Evolutionary conservation across 1,139 yeast species (phyloP).

Genomic region (Pneumocystis oryctolagi): DNA sequence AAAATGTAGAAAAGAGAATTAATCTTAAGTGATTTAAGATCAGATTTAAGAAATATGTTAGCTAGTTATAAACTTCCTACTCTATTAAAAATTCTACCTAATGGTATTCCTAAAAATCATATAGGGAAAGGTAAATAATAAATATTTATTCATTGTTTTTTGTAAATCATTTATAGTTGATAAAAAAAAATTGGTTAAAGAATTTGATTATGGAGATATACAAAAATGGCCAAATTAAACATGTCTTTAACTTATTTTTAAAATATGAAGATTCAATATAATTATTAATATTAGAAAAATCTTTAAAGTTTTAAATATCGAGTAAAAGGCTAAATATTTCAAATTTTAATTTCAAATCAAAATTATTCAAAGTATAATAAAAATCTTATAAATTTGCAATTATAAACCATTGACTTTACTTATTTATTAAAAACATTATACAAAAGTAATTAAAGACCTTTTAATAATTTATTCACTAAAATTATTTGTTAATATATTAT

Average conservation of each 20-base stretch:
- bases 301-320: no score
- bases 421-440: no score
- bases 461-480: background rate
- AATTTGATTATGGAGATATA: slow-evolving; percentile 10
- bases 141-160: background rate
- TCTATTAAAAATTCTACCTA: slow-evolving; percentile 10
- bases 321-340: background rate
- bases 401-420: background rate
- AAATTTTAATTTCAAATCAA: no score
- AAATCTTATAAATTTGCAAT: no score
- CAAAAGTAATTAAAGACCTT: no score
- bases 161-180: slow-evolving; percentile 14
- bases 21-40: slow-evolving; percentile 18
- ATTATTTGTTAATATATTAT: no score
- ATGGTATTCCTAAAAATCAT: slow-evolving; percentile 23
- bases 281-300: no score
- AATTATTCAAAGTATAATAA: no score
- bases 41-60: slow-evolving; percentile 18
- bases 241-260: background rate
- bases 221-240: background rate
- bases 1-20: slow-evolving; percentile 6
- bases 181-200: slow-evolving; percentile 21
- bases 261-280: background rate
- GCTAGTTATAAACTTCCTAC: slow-evolving; percentile 25
- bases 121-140: slow-evolving; percentile 22